Evolutionary conservation across 208 protist genomes (phyloP), one percentile per base, ranked within the genome.

Genomic region (Strigomonas galati): DNA sequence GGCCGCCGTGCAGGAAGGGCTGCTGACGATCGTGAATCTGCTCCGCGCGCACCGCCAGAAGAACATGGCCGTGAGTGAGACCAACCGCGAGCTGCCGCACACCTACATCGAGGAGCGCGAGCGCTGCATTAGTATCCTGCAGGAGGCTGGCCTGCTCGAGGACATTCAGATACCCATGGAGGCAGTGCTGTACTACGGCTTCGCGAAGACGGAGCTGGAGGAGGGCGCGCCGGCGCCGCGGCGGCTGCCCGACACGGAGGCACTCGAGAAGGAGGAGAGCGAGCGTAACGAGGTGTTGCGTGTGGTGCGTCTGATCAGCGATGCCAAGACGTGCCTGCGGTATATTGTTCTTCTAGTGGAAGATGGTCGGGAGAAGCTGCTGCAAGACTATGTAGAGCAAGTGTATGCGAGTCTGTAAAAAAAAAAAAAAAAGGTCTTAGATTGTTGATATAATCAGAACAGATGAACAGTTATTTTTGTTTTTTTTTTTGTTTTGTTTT

Each of bases 241-340:
- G 26, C 46, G n/a, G 67, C 58, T 5, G 67, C 9, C 21, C 31
- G 30, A 53, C 21, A 30, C 44, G 44, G 28, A 14, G 23, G 52
- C 24, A 15, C 19, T 40, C 62, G 46, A 60, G 55, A 28, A 40
- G 17, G 32, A 66, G 17, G 56, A 6, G 17, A 51, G 32, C 3
- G 81, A 91, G 67, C 81, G 81, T 1, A 62, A 66, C 52, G 76
- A 82, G 27, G 73, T 91, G 60, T 72, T 89, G 70, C 76, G 76
- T 31, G 65, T 74, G 32, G 64, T 92, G 35, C 82, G 75, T 24
- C 48, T 87, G n/a, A 62, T 94, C 52, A 81, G 82, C 0, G 85
- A 90, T 26, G 84, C 78, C 23, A 94, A 94, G 70, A 94, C 84
- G 62, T 91, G 85, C 53, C 58, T 94, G 67, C 84, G 83, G 17